Evolutionary conservation across 1,284 basidiomycete species (phyloP), one percentile per base, ranked within the genome.

Genomic region (Cutaneotrichosporon sp.): DNA sequence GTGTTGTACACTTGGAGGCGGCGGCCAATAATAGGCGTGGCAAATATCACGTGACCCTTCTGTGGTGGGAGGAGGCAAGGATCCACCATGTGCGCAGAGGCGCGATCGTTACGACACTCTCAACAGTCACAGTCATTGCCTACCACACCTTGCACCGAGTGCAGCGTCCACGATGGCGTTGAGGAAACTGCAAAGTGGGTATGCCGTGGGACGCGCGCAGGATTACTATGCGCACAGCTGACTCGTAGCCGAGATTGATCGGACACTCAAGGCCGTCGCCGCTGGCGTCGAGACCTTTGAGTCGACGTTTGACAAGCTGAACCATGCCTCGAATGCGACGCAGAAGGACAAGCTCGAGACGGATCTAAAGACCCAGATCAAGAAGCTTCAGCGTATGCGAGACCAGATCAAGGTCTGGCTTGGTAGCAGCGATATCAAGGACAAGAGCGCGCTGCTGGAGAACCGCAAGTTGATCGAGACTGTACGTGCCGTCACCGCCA

Each of bases 371-470:
- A 92, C 90, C 1, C 92, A 97, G 78, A 97, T 97, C 70, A 99
- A 99, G 85, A 97, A 98, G 77, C 84, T 99, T 4, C 96, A 99
- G 76, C 84, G 96, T 57, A 79, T 97, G 69, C 83, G 96, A 61
- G 96, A 99, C 79, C 93, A 97, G 81, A 97, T 99, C 78, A 98
- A 98, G 81, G 91, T 90, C 12, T 99, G 96, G 96, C 84, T 96
- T 39, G 87, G 91, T 49, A 92, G 86, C 76, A 94, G 90, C 76
- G 96, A 99, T 78, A 97, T 99, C 78, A 98, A 98, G 80, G 96
- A 99, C 84, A 99, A 98, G 84, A 85, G 86, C 38, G 79, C 84
- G 54, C 79, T 99, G 64, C 78, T 96, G 67, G 94, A 98, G 51
- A 93, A 96, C 78, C 84, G 96, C 63, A 87, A 86, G 74, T 78